Evolutionary conservation across 805 yeast species (phyloP), one percentile per base, ranked within the genome.

Genomic region (Wickerhamomyces sydowiorum): DNA sequence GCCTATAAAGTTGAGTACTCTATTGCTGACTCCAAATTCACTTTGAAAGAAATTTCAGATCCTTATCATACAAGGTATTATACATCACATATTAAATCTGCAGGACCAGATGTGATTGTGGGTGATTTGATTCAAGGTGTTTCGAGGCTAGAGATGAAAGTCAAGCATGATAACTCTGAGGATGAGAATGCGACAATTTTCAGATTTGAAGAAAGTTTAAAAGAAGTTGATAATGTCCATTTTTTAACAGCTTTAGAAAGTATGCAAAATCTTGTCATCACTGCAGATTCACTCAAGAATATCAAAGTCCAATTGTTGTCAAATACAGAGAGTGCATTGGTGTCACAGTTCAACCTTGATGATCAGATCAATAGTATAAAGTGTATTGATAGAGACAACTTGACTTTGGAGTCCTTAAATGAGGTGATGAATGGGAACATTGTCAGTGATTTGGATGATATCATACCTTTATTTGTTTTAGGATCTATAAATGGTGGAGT

Each of bases 1-100:
- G 56, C 62, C 10, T 62, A 49, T 38, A 56, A 59, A 35, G 44
- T 66, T 13, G 61, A 55, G 14, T 67, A 65, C 42, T 57, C 64
- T 4, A 56, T 65, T 1, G 53, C 61, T 20, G 64, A 64, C 23
- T 56, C 67, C 27, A 52, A 55, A 14, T 67, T 67, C 42, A 49
- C 52, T 6, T 41, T 66, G 5, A 44, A 39, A 8, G 39, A 39
- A 20, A 44, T 53, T 1, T 59, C 69, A 8, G 58, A 56, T 22
- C 27, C 44, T 8, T 46, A 37, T 21, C 37, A 38, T 10, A 40
- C 51, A 0, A 34, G 45, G 5, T 42, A 46, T 21, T 54, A 41
- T 33, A 32, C 41, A 5, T 47, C 47, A 9, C 27, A 25, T 14
- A 40, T 57, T 21, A 46, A 43, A 27, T 51, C 56, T 13, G 17